These are phyloP conservation scores for Flaveria brownii DNA, from an alignment of 129 eudicot genomes.

Conservation along the genomic window DNA sequence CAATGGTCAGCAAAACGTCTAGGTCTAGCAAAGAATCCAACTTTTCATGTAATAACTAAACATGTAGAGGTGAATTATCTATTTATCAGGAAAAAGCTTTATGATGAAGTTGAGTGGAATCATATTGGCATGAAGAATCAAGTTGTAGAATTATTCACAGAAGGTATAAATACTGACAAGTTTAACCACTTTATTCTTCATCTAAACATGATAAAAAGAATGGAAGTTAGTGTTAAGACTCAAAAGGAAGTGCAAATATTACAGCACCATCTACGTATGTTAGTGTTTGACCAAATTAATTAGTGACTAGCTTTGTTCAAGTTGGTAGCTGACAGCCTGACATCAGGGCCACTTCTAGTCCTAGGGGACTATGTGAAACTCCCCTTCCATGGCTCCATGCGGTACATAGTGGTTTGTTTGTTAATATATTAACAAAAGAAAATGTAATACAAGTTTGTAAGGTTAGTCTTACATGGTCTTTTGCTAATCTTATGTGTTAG, in stretches of 20 bases:
- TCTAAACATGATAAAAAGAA: constrained; percentile 3
- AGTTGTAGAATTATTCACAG: constrained; percentile 1
- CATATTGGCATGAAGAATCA: not conserved
- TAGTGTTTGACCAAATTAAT: not conserved
- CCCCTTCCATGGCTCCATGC: not conserved
- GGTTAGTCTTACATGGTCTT: no score
- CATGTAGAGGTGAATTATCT: not conserved
- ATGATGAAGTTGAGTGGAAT: not conserved
- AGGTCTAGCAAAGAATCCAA: constrained; percentile 1
- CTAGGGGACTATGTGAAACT: constrained; percentile 5
- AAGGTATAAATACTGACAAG: not conserved
- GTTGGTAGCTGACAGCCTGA: not conserved
- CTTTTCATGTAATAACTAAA: not conserved
- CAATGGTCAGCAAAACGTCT: not conserved
- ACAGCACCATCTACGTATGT: not conserved
- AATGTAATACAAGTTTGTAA: no score
- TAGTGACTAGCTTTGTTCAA: constrained; percentile 3
- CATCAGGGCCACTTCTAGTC: not conserved
- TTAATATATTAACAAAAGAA: no score
- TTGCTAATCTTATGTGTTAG: no score
- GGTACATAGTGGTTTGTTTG: not conserved
- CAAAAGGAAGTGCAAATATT: not conserved
- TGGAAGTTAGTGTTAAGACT: not conserved
- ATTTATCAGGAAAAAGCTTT: not conserved
- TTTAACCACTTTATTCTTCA: not conserved